Conservation (phyloP, 331 rosid species). For the Erythrophleum ivorense region DNA sequence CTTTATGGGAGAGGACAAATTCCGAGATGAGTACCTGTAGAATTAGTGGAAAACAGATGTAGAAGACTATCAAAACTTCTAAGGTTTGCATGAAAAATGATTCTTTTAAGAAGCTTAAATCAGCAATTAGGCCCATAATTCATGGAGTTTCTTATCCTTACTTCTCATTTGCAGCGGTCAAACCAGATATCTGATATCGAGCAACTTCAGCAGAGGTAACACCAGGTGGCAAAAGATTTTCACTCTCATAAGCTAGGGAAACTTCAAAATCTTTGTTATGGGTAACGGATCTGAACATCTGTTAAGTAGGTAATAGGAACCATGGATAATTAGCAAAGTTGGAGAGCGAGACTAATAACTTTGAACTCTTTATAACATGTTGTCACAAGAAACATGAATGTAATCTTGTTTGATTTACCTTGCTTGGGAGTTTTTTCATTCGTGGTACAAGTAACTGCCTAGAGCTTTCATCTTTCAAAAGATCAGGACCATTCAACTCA, state of each 20-base stretch:
- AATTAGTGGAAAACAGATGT: conserved; percentile 27
- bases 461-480: conserved; percentile 72
- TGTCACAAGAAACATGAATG: conserved; percentile 40
- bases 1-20: conserved; percentile 88
- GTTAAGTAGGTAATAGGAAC: conserved; percentile 36
- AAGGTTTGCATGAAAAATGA: conserved; percentile 26
- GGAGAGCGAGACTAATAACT: conserved; percentile 24
- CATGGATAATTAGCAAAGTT: conserved; percentile 35
- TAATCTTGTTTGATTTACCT: conserved; percentile 56
- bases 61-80: conserved; percentile 34
- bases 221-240: conserved; percentile 82
- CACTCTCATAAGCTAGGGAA: conserved; percentile 83
- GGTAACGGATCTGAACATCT: conserved; percentile 84
- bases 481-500: conserved; percentile 80
- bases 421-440: conserved; percentile 92
- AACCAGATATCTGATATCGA: conserved; percentile 75
- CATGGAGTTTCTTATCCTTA: conserved; percentile 53
- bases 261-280: conserved; percentile 92
- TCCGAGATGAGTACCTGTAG: conserved; percentile 81
- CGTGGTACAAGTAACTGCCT: conserved; percentile 83
- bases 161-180: conserved; percentile 85
- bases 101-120: conserved; percentile 24
- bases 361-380: conserved; percentile 27
- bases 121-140: conserved; percentile 31
- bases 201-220: conserved; percentile 67